phyloP scores from a whole-genome alignment of 345 rosid genomes.

The Eucalyptus guilfoylei region DNA sequence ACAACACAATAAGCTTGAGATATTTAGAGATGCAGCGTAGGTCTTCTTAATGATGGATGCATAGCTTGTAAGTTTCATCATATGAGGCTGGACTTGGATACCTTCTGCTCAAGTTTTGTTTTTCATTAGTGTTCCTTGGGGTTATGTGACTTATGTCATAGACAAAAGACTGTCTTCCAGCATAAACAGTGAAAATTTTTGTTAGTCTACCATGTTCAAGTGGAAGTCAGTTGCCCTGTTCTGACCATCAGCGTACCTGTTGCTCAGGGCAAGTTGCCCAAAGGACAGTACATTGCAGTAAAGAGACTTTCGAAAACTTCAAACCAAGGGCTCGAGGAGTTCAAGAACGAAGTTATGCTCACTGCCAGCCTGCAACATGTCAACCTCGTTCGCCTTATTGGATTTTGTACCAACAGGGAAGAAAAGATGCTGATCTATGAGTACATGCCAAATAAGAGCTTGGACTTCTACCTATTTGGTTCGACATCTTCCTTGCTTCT shows the following conservation, averaged over 20 bases:
- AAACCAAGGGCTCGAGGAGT: slow-evolving; percentile 23
- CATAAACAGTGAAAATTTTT: not conserved
- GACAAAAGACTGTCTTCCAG: not conserved
- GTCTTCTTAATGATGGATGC: not conserved
- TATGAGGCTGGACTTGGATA: not conserved
- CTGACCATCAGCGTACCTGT: not conserved
- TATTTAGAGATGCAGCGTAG: not conserved
- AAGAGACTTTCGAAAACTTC: slow-evolving; percentile 29
- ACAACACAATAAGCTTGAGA: not conserved
- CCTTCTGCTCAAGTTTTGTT: not conserved
- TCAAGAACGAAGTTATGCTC: slow-evolving; percentile 20
- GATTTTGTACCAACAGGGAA: slow-evolving; percentile 16
- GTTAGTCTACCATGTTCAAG: not conserved
- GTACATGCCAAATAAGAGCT: slow-evolving; percentile 20
- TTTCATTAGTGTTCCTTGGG: not conserved
- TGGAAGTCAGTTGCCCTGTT: not conserved
- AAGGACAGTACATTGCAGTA: slow-evolving; percentile 28
- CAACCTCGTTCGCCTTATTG: slow-evolving; percentile 18
- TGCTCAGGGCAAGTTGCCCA: slow-evolving; percentile 7
- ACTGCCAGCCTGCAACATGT: slow-evolving; percentile 30
- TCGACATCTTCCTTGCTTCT: not conserved
- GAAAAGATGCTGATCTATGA: slow-evolving; percentile 33
- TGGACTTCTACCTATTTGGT: slow-evolving; percentile 22
- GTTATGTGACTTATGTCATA: not conserved
- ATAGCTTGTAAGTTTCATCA: not conserved